Conservation (phyloP, 768 basidiomycete species). For the Pleurotus sapidus region DNA sequence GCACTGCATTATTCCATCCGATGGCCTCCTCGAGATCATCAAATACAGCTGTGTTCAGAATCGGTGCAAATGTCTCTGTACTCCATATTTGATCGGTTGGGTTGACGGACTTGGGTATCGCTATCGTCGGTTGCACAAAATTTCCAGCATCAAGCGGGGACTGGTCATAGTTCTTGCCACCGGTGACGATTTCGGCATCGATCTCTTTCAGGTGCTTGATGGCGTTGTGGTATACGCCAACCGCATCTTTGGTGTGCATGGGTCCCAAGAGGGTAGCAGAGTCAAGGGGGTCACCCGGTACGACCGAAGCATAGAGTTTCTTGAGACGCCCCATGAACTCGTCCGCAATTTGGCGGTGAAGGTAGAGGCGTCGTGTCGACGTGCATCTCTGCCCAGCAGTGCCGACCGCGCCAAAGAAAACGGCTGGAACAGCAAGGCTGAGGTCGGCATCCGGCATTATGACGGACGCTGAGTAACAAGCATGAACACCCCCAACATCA, state of each 20-base stretch:
- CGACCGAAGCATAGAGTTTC: constrained; percentile 67
- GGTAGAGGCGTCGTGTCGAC: constrained; percentile 84
- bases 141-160: constrained; percentile 64
- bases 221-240: constrained; percentile 62
- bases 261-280: constrained; percentile 79
- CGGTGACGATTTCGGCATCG: constrained; percentile 76
- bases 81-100: constrained; percentile 63
- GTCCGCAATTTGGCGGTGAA: constrained; percentile 77
- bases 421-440: constrained; percentile 81
- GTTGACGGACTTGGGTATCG: constrained; percentile 59
- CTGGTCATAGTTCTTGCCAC: constrained; percentile 56
- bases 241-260: constrained; percentile 68
- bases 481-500: constrained; percentile 13
- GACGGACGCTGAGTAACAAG: constrained; percentile 64
- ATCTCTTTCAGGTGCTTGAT: constrained; percentile 57
- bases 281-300: constrained; percentile 84
- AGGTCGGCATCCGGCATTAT: constrained; percentile 95
- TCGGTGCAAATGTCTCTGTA: constrained; percentile 85
- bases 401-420: constrained; percentile 94
- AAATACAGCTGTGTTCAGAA: constrained; percentile 83
- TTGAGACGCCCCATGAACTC: constrained; percentile 75
- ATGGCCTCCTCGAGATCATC: constrained; percentile 87
- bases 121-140: constrained; percentile 88
- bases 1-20: constrained; percentile 86
- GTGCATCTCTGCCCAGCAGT: constrained; percentile 80